These are phyloP conservation scores for Cyclanthera cordifolia DNA, from an alignment of 306 rosid species.

Conservation along the genomic window DNA sequence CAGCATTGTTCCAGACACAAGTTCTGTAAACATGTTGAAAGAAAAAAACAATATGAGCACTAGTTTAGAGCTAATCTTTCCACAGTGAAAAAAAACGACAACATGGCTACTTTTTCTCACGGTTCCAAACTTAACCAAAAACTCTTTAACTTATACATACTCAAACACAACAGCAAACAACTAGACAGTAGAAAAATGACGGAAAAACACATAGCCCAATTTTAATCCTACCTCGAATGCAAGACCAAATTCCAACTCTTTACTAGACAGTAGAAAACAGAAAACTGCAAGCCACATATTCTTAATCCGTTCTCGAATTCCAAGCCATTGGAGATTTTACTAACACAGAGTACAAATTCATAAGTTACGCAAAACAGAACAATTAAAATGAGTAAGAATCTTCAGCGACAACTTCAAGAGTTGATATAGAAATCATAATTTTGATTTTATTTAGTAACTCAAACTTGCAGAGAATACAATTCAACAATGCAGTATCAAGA, in stretches of 20 bases:
- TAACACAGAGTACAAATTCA: not conserved
- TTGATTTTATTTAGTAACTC: conserved; percentile 6
- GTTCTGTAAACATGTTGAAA: conserved; percentile 20
- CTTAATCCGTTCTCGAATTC: not conserved
- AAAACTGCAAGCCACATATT: not conserved
- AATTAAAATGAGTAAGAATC: conserved; percentile 8
- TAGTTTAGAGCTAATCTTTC: not conserved
- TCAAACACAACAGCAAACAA: not conserved
- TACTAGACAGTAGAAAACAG: too few relatives aligned
- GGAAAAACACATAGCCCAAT: not conserved
- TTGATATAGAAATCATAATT: not conserved
- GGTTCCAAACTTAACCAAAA: not conserved
- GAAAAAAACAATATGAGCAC: not conserved
- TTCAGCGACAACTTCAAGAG: conserved; percentile 6
- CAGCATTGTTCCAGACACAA: conserved; percentile 30
- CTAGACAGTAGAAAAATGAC: not conserved
- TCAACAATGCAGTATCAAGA: not conserved
- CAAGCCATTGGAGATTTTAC: not conserved
- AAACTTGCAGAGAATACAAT: not conserved
- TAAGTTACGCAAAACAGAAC: not conserved
- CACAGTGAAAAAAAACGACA: not conserved
- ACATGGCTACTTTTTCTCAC: not conserved
- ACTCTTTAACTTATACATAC: not conserved
- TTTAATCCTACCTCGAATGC: not conserved
- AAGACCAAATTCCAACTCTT: not conserved